Evolutionary conservation across 2,329 filamentous ascomycete genomes (phyloP), one percentile per base, ranked within the genome.

Genomic region (Colletotrichum karsti): DNA sequence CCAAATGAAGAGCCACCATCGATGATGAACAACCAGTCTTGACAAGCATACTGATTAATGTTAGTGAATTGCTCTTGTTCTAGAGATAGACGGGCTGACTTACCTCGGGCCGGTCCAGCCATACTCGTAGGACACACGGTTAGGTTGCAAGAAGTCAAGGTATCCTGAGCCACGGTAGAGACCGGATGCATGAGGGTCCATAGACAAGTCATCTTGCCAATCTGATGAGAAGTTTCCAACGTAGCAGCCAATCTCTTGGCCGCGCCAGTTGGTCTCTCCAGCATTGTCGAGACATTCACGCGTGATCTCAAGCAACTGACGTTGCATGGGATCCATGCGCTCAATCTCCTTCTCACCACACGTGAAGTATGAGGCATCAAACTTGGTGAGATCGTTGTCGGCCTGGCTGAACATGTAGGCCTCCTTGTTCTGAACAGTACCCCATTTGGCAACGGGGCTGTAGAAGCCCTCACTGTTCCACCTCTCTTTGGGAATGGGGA

Each of bases 1-100:
- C 80, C 18, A 74, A 63, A 51, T 81, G 72, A 3, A 82, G 67
- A 2, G 71, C 74, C 2, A 75, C 65, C 7, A 81, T 59, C 0
- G 74, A 71, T 0, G 77, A 74, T 0, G 79, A 80, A 60, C 80
- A 82, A 1, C 73, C 79, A 1, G 79, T 81, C 12, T 78, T 72
- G 12, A 82, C 67, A 4, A 74, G 75, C 67, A 80, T 72, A 50
- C 77, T 79, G n/a, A 1, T 0, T 15, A 2, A 18, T 41, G 53
- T 63, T 7, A 63, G 53, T 26, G 0, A 0, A 50, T 28, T 10
- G 15, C n/a, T 13, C n/a, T 10, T 3, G 13, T 0, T 7, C 7
- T 1, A 26, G 7, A 50, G 8, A 15, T 2, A 18, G 4, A n/a
- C 1, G 12, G 5, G 2, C 7, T 8, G 8, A 70, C 71, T 46